A percentile compares a stretch with the other conserved stretches of the same genome.
phyloP scores from a whole-genome alignment of 2,329 filamentous ascomycete species.

The Epichloe baconii region DNA sequence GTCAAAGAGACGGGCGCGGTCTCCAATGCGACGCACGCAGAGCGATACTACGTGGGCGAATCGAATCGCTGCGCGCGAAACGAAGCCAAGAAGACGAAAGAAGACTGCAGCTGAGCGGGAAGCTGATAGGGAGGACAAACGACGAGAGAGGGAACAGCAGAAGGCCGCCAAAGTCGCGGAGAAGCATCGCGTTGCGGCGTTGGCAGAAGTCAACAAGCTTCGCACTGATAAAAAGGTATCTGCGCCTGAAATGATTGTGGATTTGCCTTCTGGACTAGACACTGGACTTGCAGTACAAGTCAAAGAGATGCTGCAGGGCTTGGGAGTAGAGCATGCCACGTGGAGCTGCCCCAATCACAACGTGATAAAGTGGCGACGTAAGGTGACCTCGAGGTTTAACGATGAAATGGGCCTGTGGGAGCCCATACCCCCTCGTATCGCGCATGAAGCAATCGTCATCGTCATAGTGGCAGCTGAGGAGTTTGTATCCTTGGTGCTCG shows the following conservation, averaged over 20 bases:
- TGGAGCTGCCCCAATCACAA: conserved; percentile 35
- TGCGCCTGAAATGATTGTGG: conserved; percentile 64
- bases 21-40: conserved; percentile 17
- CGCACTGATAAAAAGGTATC: conserved; percentile 59
- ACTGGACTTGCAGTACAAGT: conserved; percentile 31
- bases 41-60: conserved; percentile 16
- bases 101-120: conserved; percentile 4
- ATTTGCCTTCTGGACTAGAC: conserved; percentile 47
- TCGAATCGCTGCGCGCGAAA: conserved; percentile 20
- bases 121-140: conserved; percentile 41
- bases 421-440: conserved; percentile 38
- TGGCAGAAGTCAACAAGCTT: conserved; percentile 61
- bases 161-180: conserved; percentile 50
- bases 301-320: conserved; percentile 34
- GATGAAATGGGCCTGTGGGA: conserved; percentile 51
- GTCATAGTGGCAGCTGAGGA: conserved; percentile 49
- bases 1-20: conserved; percentile 10
- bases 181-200: conserved; percentile 50
- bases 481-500: conserved; percentile 48
- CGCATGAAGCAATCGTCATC: conserved; percentile 47
- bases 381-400: conserved; percentile 50
- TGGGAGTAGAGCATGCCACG: conserved; percentile 32
- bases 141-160: conserved; percentile 41
- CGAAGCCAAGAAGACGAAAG: conserved; percentile 35
- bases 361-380: conserved; percentile 56